Evolutionary conservation across 2,329 filamentous ascomycete species (phyloP), one percentile per base, ranked within the genome.

Genomic region (Venturia effusa): DNA sequence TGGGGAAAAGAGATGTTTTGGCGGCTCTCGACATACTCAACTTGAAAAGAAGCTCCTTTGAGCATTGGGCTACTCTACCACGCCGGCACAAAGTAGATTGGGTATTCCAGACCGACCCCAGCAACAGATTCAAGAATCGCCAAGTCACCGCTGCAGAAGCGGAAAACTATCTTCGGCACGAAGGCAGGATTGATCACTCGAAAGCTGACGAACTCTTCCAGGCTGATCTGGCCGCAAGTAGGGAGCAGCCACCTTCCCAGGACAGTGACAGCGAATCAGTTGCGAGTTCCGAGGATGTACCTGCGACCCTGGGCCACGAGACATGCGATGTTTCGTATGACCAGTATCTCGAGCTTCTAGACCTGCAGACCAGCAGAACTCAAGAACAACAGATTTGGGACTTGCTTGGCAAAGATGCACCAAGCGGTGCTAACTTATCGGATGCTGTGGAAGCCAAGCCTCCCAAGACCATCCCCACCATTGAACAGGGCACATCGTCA

Each of bases 1-100:
- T 83, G 15, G 78, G 73, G 64, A 70, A 66, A 32, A 71, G 78
- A 62, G 84, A 86, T 70, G 82, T 87, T 0, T 71, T 72, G 40
- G 76, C 83, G 15, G 84, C 85, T 24, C 69, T 84, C 17, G 76
- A 82, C 13, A 74, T 85, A 1, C 71, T 88, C 4, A 77, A 78
- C 6, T 73, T 88, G 73, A 74, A 78, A 45, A 69, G 69, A 3
- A 73, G 81, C 64, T 73, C 74, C 7, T 72, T 73, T 24, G 71
- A 79, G 3, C 83, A 81, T 64, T 87, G 85, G 82, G 71, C 76
- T 15, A 74, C 72, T 2, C 74, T 80, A 7, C 77, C 84, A 1
- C 77, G 81, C 65, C 78, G 83, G 66, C 83, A 39, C 13, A 39
- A 62, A 45, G 11, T 41, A 17, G 19, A 45, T 7, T 65, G 34